Conservation (phyloP, 495 filamentous ascomycete genomes). For the Chaetomidium leptoderma region DNA sequence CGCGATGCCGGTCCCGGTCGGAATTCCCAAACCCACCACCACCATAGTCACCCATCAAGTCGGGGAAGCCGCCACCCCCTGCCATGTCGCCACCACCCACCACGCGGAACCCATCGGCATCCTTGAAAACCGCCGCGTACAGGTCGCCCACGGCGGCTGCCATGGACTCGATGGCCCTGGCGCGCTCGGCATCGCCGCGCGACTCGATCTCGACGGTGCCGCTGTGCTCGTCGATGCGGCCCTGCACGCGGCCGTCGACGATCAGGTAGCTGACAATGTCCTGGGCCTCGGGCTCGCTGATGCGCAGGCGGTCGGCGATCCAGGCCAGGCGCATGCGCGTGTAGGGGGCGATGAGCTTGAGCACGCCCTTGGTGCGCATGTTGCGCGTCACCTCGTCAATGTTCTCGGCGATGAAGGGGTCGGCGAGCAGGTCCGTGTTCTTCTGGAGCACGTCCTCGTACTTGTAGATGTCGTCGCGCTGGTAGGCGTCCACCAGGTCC, state of each 20-base stretch:
- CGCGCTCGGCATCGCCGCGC: slow-evolving; percentile 66
- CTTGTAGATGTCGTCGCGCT: slow-evolving; percentile 86
- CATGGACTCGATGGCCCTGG: slow-evolving; percentile 70
- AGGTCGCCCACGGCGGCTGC: slow-evolving; percentile 61
- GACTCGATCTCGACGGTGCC: slow-evolving; percentile 80
- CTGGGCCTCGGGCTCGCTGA: slow-evolving; percentile 78
- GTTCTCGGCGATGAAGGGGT: slow-evolving; percentile 97
- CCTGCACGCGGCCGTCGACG: slow-evolving; percentile 77
- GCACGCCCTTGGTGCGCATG: slow-evolving; percentile 91
- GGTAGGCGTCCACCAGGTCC: slow-evolving; percentile 91
- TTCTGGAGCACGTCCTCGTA: slow-evolving; percentile 85
- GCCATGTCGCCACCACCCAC: slow-evolving; percentile 16
- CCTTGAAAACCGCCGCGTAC: slow-evolving; percentile 61
- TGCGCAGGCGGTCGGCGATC: slow-evolving; percentile 79
- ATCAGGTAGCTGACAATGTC: slow-evolving; percentile 93
- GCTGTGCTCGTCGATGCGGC: slow-evolving; percentile 81
- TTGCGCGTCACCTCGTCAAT: slow-evolving; percentile 98
- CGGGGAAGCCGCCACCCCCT: slow-evolving; percentile 1
- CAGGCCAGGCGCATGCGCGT: slow-evolving; percentile 83
- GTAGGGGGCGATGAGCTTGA: slow-evolving; percentile 92
- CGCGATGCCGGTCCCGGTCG: neutral
- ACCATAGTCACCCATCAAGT: slow-evolving; percentile 11
- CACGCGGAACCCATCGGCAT: slow-evolving; percentile 62
- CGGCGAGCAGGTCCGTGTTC: slow-evolving; percentile 82
- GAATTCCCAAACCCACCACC: neutral